Evolutionary conservation across 208 protist genomes (phyloP).

Genomic region (Lotmaria passim): DNA sequence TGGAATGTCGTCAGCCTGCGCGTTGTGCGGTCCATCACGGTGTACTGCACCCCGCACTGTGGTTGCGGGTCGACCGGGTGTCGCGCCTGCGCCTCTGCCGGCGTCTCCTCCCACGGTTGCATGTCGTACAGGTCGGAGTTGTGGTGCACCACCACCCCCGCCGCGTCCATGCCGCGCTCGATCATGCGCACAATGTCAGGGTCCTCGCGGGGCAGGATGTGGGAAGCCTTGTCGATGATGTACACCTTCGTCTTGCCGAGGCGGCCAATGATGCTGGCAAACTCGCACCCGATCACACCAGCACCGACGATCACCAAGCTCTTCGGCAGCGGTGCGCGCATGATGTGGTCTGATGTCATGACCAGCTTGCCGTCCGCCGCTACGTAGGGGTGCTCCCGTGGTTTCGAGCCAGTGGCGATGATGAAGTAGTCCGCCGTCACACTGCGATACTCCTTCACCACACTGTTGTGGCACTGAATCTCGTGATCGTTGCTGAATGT

Average conservation of each 20-base stretch:
- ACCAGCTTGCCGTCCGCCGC: slow-evolving; percentile 54
- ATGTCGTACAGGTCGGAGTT: slow-evolving; percentile 78
- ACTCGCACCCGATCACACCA: slow-evolving; percentile 79
- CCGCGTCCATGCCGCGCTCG: slow-evolving; percentile 42
- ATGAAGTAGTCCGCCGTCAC: slow-evolving; percentile 82
- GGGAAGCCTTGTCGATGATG: slow-evolving; percentile 69
- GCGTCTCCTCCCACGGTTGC: slow-evolving; percentile 61
- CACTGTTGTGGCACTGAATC: slow-evolving; percentile 60
- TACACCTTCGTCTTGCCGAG: slow-evolving; percentile 79
- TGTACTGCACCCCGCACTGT: slow-evolving; percentile 74
- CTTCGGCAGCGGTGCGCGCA: slow-evolving; percentile 66
- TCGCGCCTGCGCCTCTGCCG: slow-evolving; percentile 23
- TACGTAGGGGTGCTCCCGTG: slow-evolving; percentile 65
- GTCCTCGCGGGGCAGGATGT: slow-evolving; percentile 78
- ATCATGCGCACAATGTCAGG: slow-evolving; percentile 59
- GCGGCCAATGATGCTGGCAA: slow-evolving; percentile 69
- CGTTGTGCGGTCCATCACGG: slow-evolving; percentile 65
- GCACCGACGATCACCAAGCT: slow-evolving; percentile 81
- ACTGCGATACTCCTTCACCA: slow-evolving; percentile 50
- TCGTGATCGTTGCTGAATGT: slow-evolving; percentile 57
- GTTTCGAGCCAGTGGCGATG: slow-evolving; percentile 74
- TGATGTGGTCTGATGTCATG: slow-evolving; percentile 77
- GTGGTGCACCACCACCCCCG: slow-evolving; percentile 73
- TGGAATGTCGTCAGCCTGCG: slow-evolving; percentile 58
- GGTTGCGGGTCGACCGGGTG: slow-evolving; percentile 22